These are phyloP conservation scores for Gossypioides kirkii DNA, from an alignment of 345 rosid species.

Conservation along the genomic window DNA sequence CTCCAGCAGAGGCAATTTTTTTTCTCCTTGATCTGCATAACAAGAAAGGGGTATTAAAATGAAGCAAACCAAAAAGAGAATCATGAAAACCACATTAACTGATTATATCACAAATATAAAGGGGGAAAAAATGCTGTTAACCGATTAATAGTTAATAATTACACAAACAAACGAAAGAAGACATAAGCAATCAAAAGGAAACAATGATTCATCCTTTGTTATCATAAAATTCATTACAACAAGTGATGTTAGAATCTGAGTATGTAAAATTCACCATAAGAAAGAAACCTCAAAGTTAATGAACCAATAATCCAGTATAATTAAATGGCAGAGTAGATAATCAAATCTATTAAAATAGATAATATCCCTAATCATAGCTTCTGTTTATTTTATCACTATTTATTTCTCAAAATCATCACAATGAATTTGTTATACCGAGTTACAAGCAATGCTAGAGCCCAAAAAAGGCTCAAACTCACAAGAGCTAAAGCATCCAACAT, in stretches of 20 bases:
- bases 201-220: not conserved
- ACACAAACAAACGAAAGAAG: not conserved
- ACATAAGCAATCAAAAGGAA: not conserved
- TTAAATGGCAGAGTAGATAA: not conserved
- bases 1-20: constrained; percentile 73
- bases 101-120: not conserved
- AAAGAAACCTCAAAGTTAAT: not conserved
- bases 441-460: too few species aligned
- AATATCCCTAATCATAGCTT: constrained; percentile 4
- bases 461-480: too few species aligned
- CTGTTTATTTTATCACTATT: not conserved
- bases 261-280: not conserved
- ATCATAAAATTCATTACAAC: not conserved
- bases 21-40: constrained; percentile 81
- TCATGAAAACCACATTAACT: not conserved
- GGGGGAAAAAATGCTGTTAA: not conserved
- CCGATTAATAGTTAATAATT: not conserved
- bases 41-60: constrained; percentile 5
- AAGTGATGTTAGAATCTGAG: not conserved
- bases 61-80: not conserved
- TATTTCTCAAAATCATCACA: not conserved
- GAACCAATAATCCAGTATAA: not conserved
- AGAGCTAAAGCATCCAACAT: too few species aligned
- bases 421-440: too few species aligned
- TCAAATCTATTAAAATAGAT: not conserved